Evolutionary conservation across 192 early-diverging fungal species (phyloP).

Genomic region (Coemansia asiatica): DNA sequence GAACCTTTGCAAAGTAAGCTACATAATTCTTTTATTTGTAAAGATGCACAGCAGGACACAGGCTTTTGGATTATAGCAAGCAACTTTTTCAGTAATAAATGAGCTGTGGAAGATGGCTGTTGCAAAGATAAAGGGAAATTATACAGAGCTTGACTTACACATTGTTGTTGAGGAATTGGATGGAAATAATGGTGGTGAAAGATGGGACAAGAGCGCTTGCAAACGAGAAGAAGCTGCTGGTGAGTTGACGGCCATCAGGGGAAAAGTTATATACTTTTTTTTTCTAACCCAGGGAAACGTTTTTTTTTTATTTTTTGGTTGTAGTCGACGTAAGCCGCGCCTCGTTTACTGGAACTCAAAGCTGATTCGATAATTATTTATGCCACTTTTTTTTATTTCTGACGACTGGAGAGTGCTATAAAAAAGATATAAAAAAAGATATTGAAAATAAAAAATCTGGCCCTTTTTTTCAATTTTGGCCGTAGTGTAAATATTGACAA

Average conservation of each 20-base stretch:
- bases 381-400: not conserved
- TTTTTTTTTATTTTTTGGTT: not conserved
- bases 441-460: too few species aligned
- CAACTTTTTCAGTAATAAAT: not conserved
- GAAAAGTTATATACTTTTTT: conserved; percentile 4
- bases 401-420: too few species aligned
- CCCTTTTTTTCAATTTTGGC: too few species aligned
- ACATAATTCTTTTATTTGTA: too few species aligned
- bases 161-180: conserved; percentile 3
- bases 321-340: not conserved
- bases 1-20: conserved; percentile 43
- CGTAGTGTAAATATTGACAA: too few species aligned
- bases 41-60: too few species aligned
- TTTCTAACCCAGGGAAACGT: not conserved
- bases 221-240: conserved; percentile 9
- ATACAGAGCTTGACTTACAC: conserved; percentile 24
- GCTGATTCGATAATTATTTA: not conserved
- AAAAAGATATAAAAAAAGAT: too few species aligned
- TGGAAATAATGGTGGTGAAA: conserved; percentile 17
- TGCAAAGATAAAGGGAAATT: not conserved
- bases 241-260: not conserved
- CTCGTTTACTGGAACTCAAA: not conserved
- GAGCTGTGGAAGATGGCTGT: not conserved
- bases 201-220: conserved; percentile 25
- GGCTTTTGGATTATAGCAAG: too few species aligned